Percentiles rank a stretch among this genome's conserved stretches.
Evolutionary conservation across 306 rosid genomes (phyloP).

Genomic region (Erythrophleum fordii): DNA sequence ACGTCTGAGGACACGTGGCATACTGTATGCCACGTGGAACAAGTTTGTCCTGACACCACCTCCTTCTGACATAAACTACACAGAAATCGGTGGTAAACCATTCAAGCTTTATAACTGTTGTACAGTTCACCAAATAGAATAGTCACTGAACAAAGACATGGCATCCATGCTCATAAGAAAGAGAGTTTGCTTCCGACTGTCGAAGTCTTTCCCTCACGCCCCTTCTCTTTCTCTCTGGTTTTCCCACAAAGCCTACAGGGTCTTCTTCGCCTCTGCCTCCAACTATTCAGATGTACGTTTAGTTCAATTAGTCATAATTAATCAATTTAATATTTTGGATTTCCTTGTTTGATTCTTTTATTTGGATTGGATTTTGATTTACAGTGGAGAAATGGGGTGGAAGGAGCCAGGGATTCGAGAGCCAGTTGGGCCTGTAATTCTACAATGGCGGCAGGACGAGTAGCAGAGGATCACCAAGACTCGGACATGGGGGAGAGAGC

Average conservation of each 20-base stretch:
- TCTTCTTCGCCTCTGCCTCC: slow-evolving; percentile 57
- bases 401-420: slow-evolving; percentile 44
- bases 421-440: slow-evolving; percentile 31
- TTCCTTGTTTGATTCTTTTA: not conserved
- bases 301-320: no score
- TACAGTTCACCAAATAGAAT: not conserved
- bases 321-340: not conserved
- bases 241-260: slow-evolving; percentile 51
- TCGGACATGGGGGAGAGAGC: slow-evolving; percentile 35
- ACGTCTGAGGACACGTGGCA: slow-evolving; percentile 11
- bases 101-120: slow-evolving; percentile 17
- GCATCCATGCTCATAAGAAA: slow-evolving; percentile 54
- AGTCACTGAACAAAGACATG: slow-evolving; percentile 33
- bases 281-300: slow-evolving; percentile 52
- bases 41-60: slow-evolving; percentile 23
- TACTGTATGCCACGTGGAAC: slow-evolving; percentile 5
- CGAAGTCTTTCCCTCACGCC: slow-evolving; percentile 54
- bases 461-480: slow-evolving; percentile 27
- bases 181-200: slow-evolving; percentile 54
- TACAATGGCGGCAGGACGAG: slow-evolving; percentile 4
- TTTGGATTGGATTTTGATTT: not conserved
- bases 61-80: not conserved
- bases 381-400: slow-evolving; percentile 53
- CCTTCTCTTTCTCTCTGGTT: slow-evolving; percentile 41
- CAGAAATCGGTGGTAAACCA: slow-evolving; percentile 7